Evolutionary conservation across 768 basidiomycete species (phyloP).

Genomic region (Mycena indigotica): DNA sequence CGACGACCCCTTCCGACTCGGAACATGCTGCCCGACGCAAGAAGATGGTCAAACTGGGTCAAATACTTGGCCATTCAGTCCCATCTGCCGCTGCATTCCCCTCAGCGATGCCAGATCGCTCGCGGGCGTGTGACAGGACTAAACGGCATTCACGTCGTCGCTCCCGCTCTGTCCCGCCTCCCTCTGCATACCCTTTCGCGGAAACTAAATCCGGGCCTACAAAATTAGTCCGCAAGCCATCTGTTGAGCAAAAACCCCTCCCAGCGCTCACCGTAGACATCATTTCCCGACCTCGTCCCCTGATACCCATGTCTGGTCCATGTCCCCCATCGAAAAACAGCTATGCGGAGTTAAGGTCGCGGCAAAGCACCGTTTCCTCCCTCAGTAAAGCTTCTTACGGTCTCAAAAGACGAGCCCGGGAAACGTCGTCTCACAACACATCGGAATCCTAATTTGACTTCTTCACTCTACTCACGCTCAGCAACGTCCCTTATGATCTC

Average conservation of each 20-base stretch:
- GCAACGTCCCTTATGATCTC: background rate
- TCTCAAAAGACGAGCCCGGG: background rate
- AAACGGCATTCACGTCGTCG: slow-evolving; percentile 6
- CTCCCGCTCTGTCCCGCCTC: slow-evolving; percentile 18
- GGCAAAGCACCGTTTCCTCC: background rate
- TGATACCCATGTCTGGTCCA: background rate
- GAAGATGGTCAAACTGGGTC: slow-evolving; percentile 19
- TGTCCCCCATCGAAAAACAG: background rate
- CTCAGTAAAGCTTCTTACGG: background rate
- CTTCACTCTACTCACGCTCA: background rate
- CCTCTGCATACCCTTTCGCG: background rate
- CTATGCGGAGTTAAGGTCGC: background rate
- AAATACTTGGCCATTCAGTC: slow-evolving; percentile 19
- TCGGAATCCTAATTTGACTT: background rate
- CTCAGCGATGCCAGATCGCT: background rate
- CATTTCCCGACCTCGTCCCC: background rate
- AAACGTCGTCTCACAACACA: background rate
- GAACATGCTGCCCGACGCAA: slow-evolving; percentile 11
- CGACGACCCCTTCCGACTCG: slow-evolving; percentile 5
- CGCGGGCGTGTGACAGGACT: background rate
- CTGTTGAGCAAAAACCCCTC: background rate
- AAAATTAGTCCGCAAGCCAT: background rate
- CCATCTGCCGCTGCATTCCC: slow-evolving; percentile 12
- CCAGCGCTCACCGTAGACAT: background rate
- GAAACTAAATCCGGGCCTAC: background rate